Conservation (phyloP, 73 alveolate genomes). For the Diophrys sp. region DNA sequence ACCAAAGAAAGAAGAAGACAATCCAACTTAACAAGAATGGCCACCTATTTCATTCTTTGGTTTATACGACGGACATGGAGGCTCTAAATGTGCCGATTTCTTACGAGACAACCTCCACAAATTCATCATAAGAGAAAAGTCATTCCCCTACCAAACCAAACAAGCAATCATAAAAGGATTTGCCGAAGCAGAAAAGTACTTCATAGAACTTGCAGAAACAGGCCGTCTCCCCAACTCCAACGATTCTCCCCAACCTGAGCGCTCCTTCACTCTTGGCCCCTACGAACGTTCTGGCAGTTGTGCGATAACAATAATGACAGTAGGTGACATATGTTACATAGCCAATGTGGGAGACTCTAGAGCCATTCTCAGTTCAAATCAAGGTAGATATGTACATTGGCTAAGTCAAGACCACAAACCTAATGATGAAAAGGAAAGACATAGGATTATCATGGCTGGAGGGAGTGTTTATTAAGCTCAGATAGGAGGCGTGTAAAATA, state of each 20-base stretch:
- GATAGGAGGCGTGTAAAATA: constrained; percentile 38
- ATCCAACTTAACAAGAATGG: constrained; percentile 60
- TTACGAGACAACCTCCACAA: constrained; percentile 74
- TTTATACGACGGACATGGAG: constrained; percentile 80
- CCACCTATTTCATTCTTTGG: constrained; percentile 86
- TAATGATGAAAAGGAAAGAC: constrained; percentile 68
- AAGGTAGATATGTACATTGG: constrained; percentile 60
- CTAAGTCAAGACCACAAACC: constrained; percentile 96
- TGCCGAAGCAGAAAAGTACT: constrained; percentile 30
- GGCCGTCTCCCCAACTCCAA: background rate
- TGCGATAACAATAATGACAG: constrained; percentile 80
- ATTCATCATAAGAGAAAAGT: constrained; percentile 56
- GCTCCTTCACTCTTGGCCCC: constrained; percentile 49
- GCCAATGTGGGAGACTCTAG: constrained; percentile 97
- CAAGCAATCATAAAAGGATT: constrained; percentile 59
- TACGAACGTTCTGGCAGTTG: constrained; percentile 96
- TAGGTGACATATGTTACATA: constrained; percentile 84
- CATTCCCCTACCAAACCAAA: constrained; percentile 61
- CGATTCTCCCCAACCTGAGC: constrained; percentile 14
- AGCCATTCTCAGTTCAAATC: constrained; percentile 73
- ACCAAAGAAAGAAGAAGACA: constrained; percentile 35
- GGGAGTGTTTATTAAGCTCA: constrained; percentile 83
- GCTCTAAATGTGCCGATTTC: constrained; percentile 76
- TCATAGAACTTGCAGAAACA: background rate
- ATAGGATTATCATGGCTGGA: constrained; percentile 87